Evolutionary conservation across 2,329 filamentous ascomycete genomes (phyloP).

Genomic region (Trichoderma aggressivum): DNA sequence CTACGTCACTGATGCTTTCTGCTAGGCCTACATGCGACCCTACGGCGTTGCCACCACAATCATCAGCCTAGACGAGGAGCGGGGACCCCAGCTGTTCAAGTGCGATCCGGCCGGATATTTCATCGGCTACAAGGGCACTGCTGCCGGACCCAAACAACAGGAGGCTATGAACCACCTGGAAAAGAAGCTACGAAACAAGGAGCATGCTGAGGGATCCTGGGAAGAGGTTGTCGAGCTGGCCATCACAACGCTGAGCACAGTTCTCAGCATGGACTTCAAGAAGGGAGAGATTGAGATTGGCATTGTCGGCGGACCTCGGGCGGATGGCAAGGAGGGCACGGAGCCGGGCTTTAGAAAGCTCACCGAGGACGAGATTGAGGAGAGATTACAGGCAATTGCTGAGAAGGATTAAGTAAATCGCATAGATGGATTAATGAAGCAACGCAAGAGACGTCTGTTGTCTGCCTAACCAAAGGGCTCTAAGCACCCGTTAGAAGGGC

Average conservation of each 20-base stretch:
- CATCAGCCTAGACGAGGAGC: constrained; percentile 89
- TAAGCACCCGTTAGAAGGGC: background rate
- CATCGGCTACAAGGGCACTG: constrained; percentile 96
- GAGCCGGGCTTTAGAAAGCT: constrained; percentile 78
- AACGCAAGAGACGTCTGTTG: constrained; percentile 5
- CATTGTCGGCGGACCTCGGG: constrained; percentile 83
- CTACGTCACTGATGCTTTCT: constrained; percentile 17
- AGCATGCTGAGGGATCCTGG: constrained; percentile 86
- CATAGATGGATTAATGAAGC: constrained; percentile 23
- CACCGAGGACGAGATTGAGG: constrained; percentile 97
- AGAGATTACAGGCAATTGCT: constrained; percentile 93
- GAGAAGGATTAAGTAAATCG: constrained; percentile 81
- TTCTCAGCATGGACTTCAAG: constrained; percentile 99
- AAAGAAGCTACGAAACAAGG: constrained; percentile 99
- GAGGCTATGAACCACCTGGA: constrained; percentile 97
- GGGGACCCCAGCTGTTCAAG: constrained; percentile 94
- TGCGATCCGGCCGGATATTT: constrained; percentile 98
- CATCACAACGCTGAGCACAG: constrained; percentile 91
- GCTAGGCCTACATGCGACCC: constrained; percentile 89
- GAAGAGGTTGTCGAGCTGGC: constrained; percentile 97
- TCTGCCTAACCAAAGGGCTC: background rate
- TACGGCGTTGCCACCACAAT: constrained; percentile 93
- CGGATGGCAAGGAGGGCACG: constrained; percentile 79
- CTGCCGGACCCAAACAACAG: constrained; percentile 96
- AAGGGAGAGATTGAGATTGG: constrained; percentile 98